Conservation (phyloP, 129 eudicot genomes). For the Scalesia atractyloides region DNA sequence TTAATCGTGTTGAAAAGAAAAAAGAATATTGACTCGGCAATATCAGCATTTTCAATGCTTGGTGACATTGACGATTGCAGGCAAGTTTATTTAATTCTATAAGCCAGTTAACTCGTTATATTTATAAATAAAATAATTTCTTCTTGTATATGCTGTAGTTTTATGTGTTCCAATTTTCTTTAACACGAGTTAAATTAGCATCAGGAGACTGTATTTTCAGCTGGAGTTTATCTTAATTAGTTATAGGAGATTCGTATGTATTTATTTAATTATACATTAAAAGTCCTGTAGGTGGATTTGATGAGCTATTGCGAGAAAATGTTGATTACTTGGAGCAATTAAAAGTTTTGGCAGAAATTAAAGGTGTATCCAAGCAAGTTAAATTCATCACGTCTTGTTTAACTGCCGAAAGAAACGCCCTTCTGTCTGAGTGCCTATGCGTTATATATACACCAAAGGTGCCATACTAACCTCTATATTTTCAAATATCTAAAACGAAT, state of each 20-base stretch:
- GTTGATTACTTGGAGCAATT: constrained; percentile 90
- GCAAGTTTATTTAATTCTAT: constrained; percentile 40
- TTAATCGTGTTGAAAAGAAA: constrained; percentile 93
- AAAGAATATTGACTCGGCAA: constrained; percentile 82
- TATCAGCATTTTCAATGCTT: constrained; percentile 66
- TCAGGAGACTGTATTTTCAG: too few relatives aligned
- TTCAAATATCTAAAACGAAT: background rate
- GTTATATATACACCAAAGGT: constrained; percentile 91
- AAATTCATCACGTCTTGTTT: constrained; percentile 86
- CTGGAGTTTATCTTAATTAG: too few relatives aligned
- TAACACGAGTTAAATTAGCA: too few relatives aligned
- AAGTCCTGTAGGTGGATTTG: constrained; percentile 74
- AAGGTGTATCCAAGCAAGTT: constrained; percentile 72
- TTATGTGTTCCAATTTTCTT: too few relatives aligned
- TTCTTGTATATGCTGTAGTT: too few relatives aligned
- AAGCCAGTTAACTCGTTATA: background rate
- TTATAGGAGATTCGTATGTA: background rate
- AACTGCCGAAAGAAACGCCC: constrained; percentile 69
- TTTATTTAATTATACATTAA: background rate
- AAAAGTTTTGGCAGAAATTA: constrained; percentile 56
- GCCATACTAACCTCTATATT: background rate
- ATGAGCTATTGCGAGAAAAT: constrained; percentile 79
- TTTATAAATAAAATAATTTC: too few relatives aligned
- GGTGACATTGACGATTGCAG: constrained; percentile 80
- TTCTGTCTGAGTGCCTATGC: constrained; percentile 72